Base-by-base conservation (phyloP, 768 basidiomycete genomes). In the Suillus lakei region DNA sequence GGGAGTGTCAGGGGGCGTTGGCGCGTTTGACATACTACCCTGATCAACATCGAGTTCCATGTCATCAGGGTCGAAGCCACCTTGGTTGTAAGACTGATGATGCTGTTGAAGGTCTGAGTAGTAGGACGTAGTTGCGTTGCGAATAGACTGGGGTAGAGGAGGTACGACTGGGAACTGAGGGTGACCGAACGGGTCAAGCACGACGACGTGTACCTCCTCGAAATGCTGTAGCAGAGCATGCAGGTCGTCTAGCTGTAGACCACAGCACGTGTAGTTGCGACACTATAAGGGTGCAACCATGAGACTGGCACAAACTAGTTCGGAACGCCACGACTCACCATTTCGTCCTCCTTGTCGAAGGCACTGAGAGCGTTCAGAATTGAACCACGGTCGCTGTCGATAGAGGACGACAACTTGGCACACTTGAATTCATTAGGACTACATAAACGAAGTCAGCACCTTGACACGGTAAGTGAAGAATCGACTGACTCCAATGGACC, bases 211-310 rank as follows among this genome's bases (percentile, higher is more conserved):
- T 55, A 89, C 88, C 66, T 95, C 91, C 72, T 97, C 95, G 69
- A 96, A 96, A 73, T 97, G 95, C 77, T 96, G 93, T 3, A 97
- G 85, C 13, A 97, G 88, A 3, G 93, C 91, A 66, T 93, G 91
- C 0, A 93, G 84, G 71, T 93, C 91, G 38, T 84, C 82, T 21
- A 94, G 84, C 68, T 89, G 85, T 60, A 91, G 79, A 12, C 94
- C 95, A 73, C 95, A 98, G 78, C 96, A 98, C 1, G 89, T 88
- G 80, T 95, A 98, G 75, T 97, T 90, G 68, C 91, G 89, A 76
- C 92, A 94, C 88, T 91, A 65, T 0, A 41, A 67, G 59, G 53
- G 39, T 16, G 65, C 9, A 9, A 60, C 21, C 9, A 21, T 51
- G n/a, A 28, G 56, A 9, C 8, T 15, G 38, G 5, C 46, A 1